Percentiles rank a stretch among this genome's conserved stretches.
phyloP scores from a whole-genome alignment of 2,329 filamentous ascomycete genomes.

The Aspergillus melleus region DNA sequence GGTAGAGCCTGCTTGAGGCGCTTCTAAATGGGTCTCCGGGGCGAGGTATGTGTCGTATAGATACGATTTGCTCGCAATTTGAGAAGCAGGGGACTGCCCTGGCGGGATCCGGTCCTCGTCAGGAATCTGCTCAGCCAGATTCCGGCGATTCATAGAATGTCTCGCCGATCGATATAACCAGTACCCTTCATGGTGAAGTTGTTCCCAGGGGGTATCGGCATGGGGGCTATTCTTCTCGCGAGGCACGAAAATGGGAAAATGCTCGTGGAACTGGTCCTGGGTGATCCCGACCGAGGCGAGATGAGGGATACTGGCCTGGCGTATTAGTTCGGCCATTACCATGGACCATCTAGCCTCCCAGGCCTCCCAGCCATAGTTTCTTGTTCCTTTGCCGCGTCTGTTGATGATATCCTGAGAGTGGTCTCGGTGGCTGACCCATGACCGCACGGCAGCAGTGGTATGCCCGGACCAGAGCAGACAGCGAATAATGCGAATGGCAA shows the following conservation, averaged over 20 bases:
- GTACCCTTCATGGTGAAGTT: slow-evolving; percentile 63
- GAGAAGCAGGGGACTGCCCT: slow-evolving; percentile 56
- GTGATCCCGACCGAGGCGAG: slow-evolving; percentile 38
- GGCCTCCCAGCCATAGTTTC: slow-evolving; percentile 89
- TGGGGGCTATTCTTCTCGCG: slow-evolving; percentile 53
- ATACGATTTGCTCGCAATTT: slow-evolving; percentile 54
- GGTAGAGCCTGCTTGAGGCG: slow-evolving; percentile 42
- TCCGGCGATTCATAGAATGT: slow-evolving; percentile 52
- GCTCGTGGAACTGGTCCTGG: slow-evolving; percentile 22
- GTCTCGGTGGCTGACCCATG: slow-evolving; percentile 76
- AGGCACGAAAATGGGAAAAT: slow-evolving; percentile 44
- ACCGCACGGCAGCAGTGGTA: slow-evolving; percentile 74
- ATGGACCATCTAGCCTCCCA: slow-evolving; percentile 79
- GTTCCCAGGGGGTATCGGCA: slow-evolving; percentile 58
- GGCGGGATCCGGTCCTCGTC: slow-evolving; percentile 59
- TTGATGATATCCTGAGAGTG: slow-evolving; percentile 77
- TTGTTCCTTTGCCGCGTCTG: slow-evolving; percentile 77
- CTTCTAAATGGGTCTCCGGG: slow-evolving; percentile 59
- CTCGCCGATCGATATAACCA: slow-evolving; percentile 58
- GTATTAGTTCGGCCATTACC: slow-evolving; percentile 61
- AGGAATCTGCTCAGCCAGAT: slow-evolving; percentile 56
- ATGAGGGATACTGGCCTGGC: slow-evolving; percentile 51
- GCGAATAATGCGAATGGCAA: slow-evolving; percentile 77
- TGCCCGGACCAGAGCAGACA: slow-evolving; percentile 79
- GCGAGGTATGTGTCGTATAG: slow-evolving; percentile 63